phyloP scores from a whole-genome alignment of 305 asterid genomes.

The Fraxinus ornus region DNA sequence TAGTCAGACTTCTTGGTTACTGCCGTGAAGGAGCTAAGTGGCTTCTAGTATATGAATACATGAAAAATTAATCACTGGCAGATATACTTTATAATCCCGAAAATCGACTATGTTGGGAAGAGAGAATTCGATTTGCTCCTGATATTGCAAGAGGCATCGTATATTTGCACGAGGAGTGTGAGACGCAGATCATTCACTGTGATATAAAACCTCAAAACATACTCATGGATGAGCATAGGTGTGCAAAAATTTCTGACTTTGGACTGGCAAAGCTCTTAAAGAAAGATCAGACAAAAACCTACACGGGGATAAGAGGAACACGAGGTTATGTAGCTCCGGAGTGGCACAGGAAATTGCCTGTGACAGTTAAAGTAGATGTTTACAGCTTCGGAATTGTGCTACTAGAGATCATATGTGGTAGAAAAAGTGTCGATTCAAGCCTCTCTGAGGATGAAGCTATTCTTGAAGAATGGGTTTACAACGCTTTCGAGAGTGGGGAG shows the following conservation, averaged over 20 bases:
- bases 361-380: constrained; percentile 49
- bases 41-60: constrained; percentile 44
- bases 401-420: constrained; percentile 39
- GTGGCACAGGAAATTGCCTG: constrained; percentile 38
- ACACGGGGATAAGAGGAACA: constrained; percentile 45
- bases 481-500: constrained; percentile 28
- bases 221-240: constrained; percentile 37
- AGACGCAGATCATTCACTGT: constrained; percentile 46
- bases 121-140: constrained; percentile 19
- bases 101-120: constrained; percentile 15
- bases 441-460: constrained; percentile 36
- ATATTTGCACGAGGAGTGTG: constrained; percentile 55
- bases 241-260: constrained; percentile 47
- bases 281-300: constrained; percentile 43
- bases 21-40: constrained; percentile 36
- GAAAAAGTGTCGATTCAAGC: constrained; percentile 33
- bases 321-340: constrained; percentile 56
- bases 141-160: constrained; percentile 44
- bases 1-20: constrained; percentile 39
- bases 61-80: constrained; percentile 38
- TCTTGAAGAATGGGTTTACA: constrained; percentile 46
- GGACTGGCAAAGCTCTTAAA: constrained; percentile 55
- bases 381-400: constrained; percentile 51
- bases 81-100: constrained; percentile 20
- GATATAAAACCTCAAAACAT: constrained; percentile 57